Conservation (phyloP, 495 filamentous ascomycete genomes). For the Oleoguttula mirabilis region DNA sequence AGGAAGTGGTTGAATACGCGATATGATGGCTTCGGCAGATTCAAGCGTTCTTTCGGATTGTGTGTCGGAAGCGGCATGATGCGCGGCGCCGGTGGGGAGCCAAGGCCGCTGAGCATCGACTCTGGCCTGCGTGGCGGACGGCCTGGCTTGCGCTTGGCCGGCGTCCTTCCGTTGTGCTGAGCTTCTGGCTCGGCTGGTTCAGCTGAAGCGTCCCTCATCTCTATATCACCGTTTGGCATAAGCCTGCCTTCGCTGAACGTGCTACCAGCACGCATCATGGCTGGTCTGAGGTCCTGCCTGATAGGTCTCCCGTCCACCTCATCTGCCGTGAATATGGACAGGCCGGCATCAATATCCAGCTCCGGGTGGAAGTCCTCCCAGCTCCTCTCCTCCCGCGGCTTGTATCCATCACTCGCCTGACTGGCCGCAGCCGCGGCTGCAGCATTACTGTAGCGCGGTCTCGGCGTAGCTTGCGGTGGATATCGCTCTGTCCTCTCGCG, state of each 20-base stretch:
- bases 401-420: constrained; percentile 86
- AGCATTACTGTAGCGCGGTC: constrained; percentile 51
- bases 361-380: constrained; percentile 97
- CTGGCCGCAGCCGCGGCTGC: constrained; percentile 74
- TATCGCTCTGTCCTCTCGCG: constrained; percentile 16
- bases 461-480: constrained; percentile 37
- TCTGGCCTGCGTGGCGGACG: constrained; percentile 50
- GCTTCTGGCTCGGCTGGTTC: not conserved
- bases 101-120: constrained; percentile 47
- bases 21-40: constrained; percentile 52
- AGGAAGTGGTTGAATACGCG: constrained; percentile 47
- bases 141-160: constrained; percentile 44
- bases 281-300: constrained; percentile 21
- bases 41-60: constrained; percentile 54
- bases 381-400: constrained; percentile 86
- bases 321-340: constrained; percentile 66
- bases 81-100: constrained; percentile 46
- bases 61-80: constrained; percentile 50
- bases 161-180: constrained; percentile 23
- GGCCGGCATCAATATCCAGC: constrained; percentile 68
- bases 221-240: constrained; percentile 11
- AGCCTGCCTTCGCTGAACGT: constrained; percentile 1
- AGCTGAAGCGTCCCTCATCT: constrained; percentile 14
- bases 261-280: constrained; percentile 8
- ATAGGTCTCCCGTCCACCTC: constrained; percentile 61